Percentiles rank a stretch among this genome's conserved stretches.
These are phyloP conservation scores for Mycena chlorophos DNA, from an alignment of 768 basidiomycete genomes.

Conservation along the genomic window DNA sequence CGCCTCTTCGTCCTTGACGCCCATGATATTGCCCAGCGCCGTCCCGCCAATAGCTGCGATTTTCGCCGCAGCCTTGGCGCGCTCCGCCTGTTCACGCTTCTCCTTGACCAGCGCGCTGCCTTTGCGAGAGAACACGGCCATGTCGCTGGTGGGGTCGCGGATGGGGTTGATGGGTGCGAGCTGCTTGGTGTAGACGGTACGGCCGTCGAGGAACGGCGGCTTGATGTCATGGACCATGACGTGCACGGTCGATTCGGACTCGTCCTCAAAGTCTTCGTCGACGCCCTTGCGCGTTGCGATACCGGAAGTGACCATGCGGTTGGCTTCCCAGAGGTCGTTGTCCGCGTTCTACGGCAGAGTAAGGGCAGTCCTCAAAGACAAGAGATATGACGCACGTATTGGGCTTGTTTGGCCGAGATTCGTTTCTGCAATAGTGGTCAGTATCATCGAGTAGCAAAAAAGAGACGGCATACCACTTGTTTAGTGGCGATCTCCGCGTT, in stretches of 20 bases:
- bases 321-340: slow-evolving; percentile 98
- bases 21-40: slow-evolving; percentile 93
- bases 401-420: slow-evolving; percentile 92
- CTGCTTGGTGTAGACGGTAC: slow-evolving; percentile 94
- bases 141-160: slow-evolving; percentile 87
- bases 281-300: slow-evolving; percentile 84
- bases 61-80: slow-evolving; percentile 95
- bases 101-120: slow-evolving; percentile 92
- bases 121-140: slow-evolving; percentile 96
- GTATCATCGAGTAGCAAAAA: not conserved
- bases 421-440: slow-evolving; percentile 49
- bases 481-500: slow-evolving; percentile 76
- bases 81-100: slow-evolving; percentile 93
- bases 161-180: slow-evolving; percentile 97
- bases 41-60: slow-evolving; percentile 93
- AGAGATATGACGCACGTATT: slow-evolving; percentile 67
- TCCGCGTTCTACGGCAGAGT: slow-evolving; percentile 95
- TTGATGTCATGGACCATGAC: slow-evolving; percentile 97
- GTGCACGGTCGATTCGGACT: slow-evolving; percentile 93
- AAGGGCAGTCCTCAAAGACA: too few species aligned
- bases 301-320: slow-evolving; percentile 95
- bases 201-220: slow-evolving; percentile 96
- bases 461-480: slow-evolving; percentile 40
- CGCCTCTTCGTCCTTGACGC: slow-evolving; percentile 92
- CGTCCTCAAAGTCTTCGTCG: slow-evolving; percentile 97